Conservation (phyloP, 345 rosid genomes). For the Melaleuca quinquenervia region DNA sequence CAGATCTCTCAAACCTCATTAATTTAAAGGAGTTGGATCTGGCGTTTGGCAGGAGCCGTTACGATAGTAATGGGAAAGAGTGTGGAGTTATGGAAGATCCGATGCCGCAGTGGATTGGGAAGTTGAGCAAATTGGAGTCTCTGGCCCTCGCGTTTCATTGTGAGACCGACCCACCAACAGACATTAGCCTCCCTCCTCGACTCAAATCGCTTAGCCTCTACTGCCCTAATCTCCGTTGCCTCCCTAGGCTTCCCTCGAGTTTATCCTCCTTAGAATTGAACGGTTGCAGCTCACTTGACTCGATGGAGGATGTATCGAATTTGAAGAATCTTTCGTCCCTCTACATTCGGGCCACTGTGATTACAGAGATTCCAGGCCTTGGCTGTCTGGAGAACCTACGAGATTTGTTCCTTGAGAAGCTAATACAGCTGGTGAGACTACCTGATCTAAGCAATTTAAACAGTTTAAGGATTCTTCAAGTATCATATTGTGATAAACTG, state of each 20-base stretch:
- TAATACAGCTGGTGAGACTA: neutral
- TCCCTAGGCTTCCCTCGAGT: no score
- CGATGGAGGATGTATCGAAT: no score
- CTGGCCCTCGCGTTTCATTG: rapidly evolving
- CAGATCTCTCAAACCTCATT: neutral
- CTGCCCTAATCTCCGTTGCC: no score
- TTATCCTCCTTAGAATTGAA: no score
- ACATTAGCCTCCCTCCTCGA: neutral
- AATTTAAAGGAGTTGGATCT: neutral
- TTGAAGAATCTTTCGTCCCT: no score
- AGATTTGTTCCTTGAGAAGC: neutral
- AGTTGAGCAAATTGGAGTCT: neutral
- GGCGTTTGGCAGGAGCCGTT: rapidly evolving
- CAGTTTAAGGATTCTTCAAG: no score
- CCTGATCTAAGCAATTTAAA: neutral
- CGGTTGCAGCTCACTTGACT: no score
- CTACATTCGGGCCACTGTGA: neutral
- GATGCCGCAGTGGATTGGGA: neutral
- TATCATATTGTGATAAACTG: no score
- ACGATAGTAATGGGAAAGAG: rapidly evolving
- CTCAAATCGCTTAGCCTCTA: no score
- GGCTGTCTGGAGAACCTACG: neutral
- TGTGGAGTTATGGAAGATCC: neutral
- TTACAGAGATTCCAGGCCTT: neutral
- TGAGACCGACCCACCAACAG: neutral